Conservation (phyloP, 805 yeast genomes). For the Saccharomyces jurei region DNA sequence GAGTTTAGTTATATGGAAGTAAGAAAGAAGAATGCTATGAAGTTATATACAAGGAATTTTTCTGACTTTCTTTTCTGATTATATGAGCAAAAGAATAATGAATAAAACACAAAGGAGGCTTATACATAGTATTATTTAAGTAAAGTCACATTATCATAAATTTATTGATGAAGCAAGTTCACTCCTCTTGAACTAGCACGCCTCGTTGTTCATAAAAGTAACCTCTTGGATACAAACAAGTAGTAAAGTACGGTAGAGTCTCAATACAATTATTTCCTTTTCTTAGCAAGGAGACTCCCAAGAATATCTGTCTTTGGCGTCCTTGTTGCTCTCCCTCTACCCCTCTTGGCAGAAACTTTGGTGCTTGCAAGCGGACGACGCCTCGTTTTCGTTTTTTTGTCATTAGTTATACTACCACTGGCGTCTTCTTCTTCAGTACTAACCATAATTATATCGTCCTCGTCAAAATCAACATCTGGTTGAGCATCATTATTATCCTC, state of each 20-base stretch:
- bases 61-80: background rate
- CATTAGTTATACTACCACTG: background rate
- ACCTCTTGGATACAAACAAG: background rate
- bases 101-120: background rate
- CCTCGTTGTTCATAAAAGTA: background rate
- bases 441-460: conserved; percentile 3
- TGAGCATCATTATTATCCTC: conserved; percentile 2
- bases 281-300: conserved; percentile 22
- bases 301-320: conserved; percentile 29
- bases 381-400: conserved; percentile 8
- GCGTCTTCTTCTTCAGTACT: conserved; percentile 9
- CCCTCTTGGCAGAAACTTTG: conserved; percentile 3
- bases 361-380: background rate
- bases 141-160: background rate
- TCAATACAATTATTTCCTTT: conserved; percentile 11
- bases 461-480: conserved; percentile 13
- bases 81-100: background rate
- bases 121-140: background rate
- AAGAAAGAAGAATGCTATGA: background rate
- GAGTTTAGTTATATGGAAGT: background rate
- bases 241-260: background rate
- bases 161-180: background rate
- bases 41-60: background rate
- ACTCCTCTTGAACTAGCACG: background rate
- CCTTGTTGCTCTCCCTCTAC: conserved; percentile 4